A percentile compares a stretch with the other conserved stretches of the same genome.
phyloP scores from a whole-genome alignment of 768 basidiomycete species.

The Termitomyces titanicus region DNA sequence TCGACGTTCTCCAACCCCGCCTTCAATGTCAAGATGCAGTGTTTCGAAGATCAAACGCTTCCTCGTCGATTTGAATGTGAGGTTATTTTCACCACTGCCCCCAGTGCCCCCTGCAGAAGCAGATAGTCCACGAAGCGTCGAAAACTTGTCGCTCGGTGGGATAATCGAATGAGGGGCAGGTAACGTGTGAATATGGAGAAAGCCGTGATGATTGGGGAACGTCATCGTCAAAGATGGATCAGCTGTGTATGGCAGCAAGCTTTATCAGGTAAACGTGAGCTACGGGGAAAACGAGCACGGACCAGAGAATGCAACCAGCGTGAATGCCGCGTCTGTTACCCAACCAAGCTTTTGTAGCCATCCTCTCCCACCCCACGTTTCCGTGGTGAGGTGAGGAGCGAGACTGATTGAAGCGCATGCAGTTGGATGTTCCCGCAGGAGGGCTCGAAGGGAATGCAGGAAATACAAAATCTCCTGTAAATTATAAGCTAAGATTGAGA shows the following conservation, averaged over 20 bases:
- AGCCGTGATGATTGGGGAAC: conserved; percentile 86
- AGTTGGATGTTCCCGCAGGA: conserved; percentile 54
- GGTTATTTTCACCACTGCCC: conserved; percentile 90
- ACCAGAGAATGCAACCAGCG: conserved; percentile 80
- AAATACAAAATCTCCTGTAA: conserved; percentile 68
- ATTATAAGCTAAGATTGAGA: neutral
- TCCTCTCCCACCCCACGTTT: conserved; percentile 56
- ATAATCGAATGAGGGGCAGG: conserved; percentile 73
- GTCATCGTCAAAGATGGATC: conserved; percentile 70
- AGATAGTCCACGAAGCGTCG: conserved; percentile 76
- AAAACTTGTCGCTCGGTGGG: conserved; percentile 79
- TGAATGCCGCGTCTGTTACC: conserved; percentile 73
- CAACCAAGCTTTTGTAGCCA: conserved; percentile 81
- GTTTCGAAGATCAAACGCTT: conserved; percentile 89
- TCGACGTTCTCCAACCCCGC: conserved; percentile 76
- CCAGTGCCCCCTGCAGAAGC: conserved; percentile 45
- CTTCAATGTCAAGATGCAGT: conserved; percentile 81
- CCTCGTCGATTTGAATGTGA: conserved; percentile 90
- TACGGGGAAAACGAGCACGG: neutral
- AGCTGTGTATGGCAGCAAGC: conserved; percentile 38
- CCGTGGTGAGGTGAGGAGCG: conserved; percentile 57
- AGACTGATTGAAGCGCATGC: conserved; percentile 69
- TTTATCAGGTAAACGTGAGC: neutral
- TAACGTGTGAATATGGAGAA: conserved; percentile 72
- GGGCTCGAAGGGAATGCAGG: conserved; percentile 59